Percentiles rank a stretch among this genome's conserved stretches.
Evolutionary conservation across 2,329 filamentous ascomycete species (phyloP).

Genomic region (Penicillium sp.): DNA sequence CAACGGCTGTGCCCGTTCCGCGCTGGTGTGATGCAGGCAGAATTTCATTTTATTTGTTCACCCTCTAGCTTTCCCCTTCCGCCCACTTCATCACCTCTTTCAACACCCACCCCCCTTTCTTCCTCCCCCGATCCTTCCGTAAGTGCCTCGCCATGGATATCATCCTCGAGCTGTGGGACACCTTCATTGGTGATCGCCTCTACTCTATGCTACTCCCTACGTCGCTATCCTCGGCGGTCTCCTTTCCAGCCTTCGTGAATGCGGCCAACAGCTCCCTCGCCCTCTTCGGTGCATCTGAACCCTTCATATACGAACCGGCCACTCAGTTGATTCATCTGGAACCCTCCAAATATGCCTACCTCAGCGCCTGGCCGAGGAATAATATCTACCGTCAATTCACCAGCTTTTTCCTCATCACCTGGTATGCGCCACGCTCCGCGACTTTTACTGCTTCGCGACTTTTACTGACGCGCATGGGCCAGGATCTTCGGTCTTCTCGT

Average conservation of each 20-base stretch:
- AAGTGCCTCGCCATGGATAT: conserved; percentile 85
- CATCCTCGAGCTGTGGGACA: conserved; percentile 80
- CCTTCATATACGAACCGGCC: conserved; percentile 63
- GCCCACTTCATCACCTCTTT: conserved; percentile 3
- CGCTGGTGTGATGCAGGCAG: conserved; percentile 33
- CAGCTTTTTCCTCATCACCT: conserved; percentile 79
- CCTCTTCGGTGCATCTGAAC: conserved; percentile 53
- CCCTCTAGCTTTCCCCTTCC: conserved; percentile 5
- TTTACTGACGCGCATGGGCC: conserved; percentile 8
- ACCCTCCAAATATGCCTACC: conserved; percentile 73
- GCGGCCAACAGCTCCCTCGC: conserved; percentile 56
- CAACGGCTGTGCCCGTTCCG: conserved; percentile 32
- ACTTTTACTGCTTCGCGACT: background rate
- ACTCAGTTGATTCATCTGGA: conserved; percentile 66
- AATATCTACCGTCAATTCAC: conserved; percentile 71
- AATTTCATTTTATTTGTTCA: conserved; percentile 22
- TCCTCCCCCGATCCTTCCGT: conserved; percentile 2
- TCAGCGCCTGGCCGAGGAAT: conserved; percentile 73
- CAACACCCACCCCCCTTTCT: conserved; percentile 2
- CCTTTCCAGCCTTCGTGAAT: conserved; percentile 49
- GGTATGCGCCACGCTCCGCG: conserved; percentile 54
- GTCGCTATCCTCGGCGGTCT: conserved; percentile 53
- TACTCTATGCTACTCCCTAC: conserved; percentile 71
- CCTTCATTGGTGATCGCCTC: conserved; percentile 72
- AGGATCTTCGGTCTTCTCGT: conserved; percentile 82